Conservation (phyloP, 202 grass and related monocot species). For the Brachypodium distachyon region DNA sequence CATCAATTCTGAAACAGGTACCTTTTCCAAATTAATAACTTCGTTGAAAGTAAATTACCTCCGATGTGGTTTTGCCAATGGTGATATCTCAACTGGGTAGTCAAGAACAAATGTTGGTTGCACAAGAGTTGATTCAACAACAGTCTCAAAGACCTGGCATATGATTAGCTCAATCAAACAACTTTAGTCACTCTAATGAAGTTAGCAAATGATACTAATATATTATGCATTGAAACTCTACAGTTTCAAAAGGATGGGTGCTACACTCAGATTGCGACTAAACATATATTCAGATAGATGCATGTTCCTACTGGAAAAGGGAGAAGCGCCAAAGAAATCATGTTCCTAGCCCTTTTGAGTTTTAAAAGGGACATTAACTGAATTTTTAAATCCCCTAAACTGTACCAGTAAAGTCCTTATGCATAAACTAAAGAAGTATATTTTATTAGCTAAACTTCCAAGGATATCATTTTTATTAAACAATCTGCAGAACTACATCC, state of each 20-base stretch:
- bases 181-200: background rate
- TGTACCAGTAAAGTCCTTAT: constrained; percentile 5
- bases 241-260: background rate
- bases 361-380: background rate
- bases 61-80: constrained; percentile 81
- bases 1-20: background rate
- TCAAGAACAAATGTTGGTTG: constrained; percentile 99
- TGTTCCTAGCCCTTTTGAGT: background rate
- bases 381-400: background rate
- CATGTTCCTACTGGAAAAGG: background rate
- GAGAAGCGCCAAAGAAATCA: background rate
- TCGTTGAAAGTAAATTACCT: constrained; percentile 40
- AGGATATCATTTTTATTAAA: constrained; percentile 5
- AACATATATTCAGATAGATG: background rate
- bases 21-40: background rate
- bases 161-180: constrained; percentile 10
- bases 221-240: background rate
- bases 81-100: constrained; percentile 98
- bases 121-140: constrained; percentile 82
- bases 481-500: background rate
- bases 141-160: constrained; percentile 86
- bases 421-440: background rate
- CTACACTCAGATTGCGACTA: background rate
- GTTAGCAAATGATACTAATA: background rate
- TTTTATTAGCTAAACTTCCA: background rate